Conservation (phyloP, 2,329 filamentous ascomycete species). For the Zymoseptoria crescenta region DNA sequence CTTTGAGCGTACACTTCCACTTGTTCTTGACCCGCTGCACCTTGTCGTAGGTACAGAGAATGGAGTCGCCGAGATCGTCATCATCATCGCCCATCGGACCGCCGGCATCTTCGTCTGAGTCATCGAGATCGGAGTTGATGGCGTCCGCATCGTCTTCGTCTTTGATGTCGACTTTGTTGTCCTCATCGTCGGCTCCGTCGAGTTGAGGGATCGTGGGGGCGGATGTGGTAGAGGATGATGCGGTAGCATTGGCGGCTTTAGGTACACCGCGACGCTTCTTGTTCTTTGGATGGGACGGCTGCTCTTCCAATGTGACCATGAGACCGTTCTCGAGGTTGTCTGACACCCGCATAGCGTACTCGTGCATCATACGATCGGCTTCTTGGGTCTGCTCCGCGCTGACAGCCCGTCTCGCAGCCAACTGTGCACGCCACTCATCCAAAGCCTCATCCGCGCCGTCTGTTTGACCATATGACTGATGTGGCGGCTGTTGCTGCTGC, state of each 20-base stretch:
- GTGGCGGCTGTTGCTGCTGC: slow-evolving; percentile 37
- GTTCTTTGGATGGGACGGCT: slow-evolving; percentile 30
- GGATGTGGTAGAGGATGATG: background rate
- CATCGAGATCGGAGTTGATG: slow-evolving; percentile 96
- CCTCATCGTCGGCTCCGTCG: slow-evolving; percentile 51
- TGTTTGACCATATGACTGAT: slow-evolving; percentile 53
- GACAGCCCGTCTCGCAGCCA: slow-evolving; percentile 50
- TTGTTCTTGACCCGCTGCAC: slow-evolving; percentile 98
- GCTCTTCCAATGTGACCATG: slow-evolving; percentile 62
- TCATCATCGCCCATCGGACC: slow-evolving; percentile 49
- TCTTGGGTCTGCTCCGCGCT: slow-evolving; percentile 46
- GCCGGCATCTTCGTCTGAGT: slow-evolving; percentile 70
- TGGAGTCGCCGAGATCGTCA: slow-evolving; percentile 76
- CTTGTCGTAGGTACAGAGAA: slow-evolving; percentile 99
- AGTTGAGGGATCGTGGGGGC: slow-evolving; percentile 34
- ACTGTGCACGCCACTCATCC: slow-evolving; percentile 49
- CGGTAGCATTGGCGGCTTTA: background rate
- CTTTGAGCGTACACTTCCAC: slow-evolving; percentile 95
- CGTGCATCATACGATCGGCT: slow-evolving; percentile 62
- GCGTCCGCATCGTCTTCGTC: slow-evolving; percentile 72
- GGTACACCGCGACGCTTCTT: slow-evolving; percentile 6
- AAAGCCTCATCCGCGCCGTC: slow-evolving; percentile 61
- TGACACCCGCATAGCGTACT: slow-evolving; percentile 57
- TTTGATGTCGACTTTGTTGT: slow-evolving; percentile 33
- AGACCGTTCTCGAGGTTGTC: slow-evolving; percentile 66